Base-by-base conservation (phyloP, 257 asterid species). In the Fraxinus excelsior region DNA sequence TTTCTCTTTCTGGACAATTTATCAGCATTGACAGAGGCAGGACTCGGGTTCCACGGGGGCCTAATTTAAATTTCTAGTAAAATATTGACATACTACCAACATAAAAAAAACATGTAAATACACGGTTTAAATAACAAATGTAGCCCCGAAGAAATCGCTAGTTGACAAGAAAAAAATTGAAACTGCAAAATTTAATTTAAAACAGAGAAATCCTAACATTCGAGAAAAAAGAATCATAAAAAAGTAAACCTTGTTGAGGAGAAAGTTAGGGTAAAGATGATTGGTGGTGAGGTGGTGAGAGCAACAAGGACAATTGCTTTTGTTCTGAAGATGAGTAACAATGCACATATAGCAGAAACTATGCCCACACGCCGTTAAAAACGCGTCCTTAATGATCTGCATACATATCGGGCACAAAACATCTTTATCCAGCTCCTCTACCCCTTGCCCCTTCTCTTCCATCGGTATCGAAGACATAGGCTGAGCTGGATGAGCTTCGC, bases 281-380 rank as follows among this genome's bases (percentile, higher is more conserved):
- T 75, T 76, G 19, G 93, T 66, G 18, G 98, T 93, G 79, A 95
- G 88, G 82, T 84, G 87, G 78, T 87, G 93, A 49, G 96, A 86
- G 76, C 99, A 91, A 40, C 91, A 95, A 56, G 99, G 99, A 76
- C 99, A 93, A 82, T 91, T 92, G 25, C 89, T 93, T 92, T 93
- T 95, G 78, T 93, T 91, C 81, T 84, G 86, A 42, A 95, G 90
- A 84, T 93, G 99, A 75, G 97, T 93, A 60, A 79, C 87, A 31
- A 95, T 95, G 71, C 98, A 95, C 90, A 88, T 91, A 80, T 90
- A 95, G 84, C 99, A 95, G 75, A 91, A 95, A 78, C 93, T 95
- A 83, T 95, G 99, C 0, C 99, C 99, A 68, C 99, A 95, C 0
- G 92, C 82, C 26, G 98, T 95, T 19, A 93, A 65, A 40, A 93